phyloP scores from a whole-genome alignment of 2,329 filamentous ascomycete species.

The Ophiostoma sp. region DNA sequence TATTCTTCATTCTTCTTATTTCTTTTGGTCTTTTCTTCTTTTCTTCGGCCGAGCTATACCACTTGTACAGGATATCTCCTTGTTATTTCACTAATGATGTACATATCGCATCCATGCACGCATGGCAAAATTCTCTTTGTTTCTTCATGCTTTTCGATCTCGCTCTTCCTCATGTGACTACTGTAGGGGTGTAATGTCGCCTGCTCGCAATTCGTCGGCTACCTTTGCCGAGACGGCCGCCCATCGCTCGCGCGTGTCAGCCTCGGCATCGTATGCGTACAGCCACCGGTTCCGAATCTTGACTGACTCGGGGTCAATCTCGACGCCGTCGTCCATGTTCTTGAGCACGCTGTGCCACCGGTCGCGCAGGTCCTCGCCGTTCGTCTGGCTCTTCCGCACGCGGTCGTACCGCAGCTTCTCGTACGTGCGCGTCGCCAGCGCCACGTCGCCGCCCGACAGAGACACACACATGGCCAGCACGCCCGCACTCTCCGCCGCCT shows the following conservation, averaged over 20 bases:
- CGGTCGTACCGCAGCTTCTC: constrained; percentile 41
- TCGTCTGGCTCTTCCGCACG: constrained; percentile 39
- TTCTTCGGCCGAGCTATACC: not conserved
- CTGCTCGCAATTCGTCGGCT: not conserved
- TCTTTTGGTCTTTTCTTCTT: not conserved
- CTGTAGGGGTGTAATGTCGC: not conserved
- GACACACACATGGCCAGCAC: constrained; percentile 42
- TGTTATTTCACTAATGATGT: constrained; percentile 8
- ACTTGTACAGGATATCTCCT: not conserved
- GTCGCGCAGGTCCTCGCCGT: constrained; percentile 41
- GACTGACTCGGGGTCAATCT: constrained; percentile 42
- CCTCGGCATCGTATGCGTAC: constrained; percentile 44
- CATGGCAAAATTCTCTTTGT: not conserved
- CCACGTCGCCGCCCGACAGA: not conserved
- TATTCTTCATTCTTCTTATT: not conserved
- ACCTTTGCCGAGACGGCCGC: constrained; percentile 35
- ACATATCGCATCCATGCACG: constrained; percentile 9
- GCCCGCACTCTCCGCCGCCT: constrained; percentile 49
- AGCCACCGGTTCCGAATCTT: constrained; percentile 45
- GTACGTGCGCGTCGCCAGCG: constrained; percentile 36
- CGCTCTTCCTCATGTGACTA: not conserved
- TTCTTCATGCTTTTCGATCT: not conserved
- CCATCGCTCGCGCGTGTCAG: constrained; percentile 40
- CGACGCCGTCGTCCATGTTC: constrained; percentile 37
- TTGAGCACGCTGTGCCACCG: constrained; percentile 42